A percentile compares a stretch with the other conserved stretches of the same genome.
These are phyloP conservation scores for Apiotrichum sp. DNA, from an alignment of 1,284 basidiomycete genomes.

Conservation along the genomic window DNA sequence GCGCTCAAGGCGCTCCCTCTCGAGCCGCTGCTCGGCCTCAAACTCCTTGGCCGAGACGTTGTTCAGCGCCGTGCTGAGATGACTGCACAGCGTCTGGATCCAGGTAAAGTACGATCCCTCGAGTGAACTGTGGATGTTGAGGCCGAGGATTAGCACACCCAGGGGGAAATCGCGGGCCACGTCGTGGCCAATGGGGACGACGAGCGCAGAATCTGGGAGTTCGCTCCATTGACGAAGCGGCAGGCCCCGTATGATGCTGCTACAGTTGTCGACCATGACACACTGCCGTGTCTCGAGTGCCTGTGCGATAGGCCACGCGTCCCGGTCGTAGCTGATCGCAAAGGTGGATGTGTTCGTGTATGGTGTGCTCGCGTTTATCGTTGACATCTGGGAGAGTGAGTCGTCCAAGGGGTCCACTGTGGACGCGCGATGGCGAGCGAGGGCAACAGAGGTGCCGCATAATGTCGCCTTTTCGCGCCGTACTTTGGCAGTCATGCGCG, in stretches of 20 bases:
- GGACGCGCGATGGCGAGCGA: too few species aligned
- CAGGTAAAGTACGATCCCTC: conserved; percentile 40
- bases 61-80: conserved; percentile 31
- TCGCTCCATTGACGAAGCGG: conserved; percentile 43
- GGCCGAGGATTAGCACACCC: conserved; percentile 46
- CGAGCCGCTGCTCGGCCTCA: conserved; percentile 34
- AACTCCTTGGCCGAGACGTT: conserved; percentile 40
- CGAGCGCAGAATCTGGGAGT: conserved; percentile 23
- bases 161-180: conserved; percentile 8
- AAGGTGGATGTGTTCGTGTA: not conserved
- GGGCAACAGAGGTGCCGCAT: too few species aligned
- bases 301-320: conserved; percentile 37
- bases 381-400: not conserved
- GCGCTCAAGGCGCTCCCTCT: conserved; percentile 26
- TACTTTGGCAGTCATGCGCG: not conserved
- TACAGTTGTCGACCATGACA: conserved; percentile 42
- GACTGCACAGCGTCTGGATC: conserved; percentile 32
- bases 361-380: not conserved
- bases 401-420: not conserved
- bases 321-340: not conserved
- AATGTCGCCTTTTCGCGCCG: too few species aligned
- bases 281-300: conserved; percentile 35
- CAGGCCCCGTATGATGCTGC: conserved; percentile 30
- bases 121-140: conserved; percentile 39
- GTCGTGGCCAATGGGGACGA: conserved; percentile 6